These are phyloP conservation scores for Oropetium thomaeum DNA, from an alignment of 176 grass and related monocot genomes.

Conservation along the genomic window DNA sequence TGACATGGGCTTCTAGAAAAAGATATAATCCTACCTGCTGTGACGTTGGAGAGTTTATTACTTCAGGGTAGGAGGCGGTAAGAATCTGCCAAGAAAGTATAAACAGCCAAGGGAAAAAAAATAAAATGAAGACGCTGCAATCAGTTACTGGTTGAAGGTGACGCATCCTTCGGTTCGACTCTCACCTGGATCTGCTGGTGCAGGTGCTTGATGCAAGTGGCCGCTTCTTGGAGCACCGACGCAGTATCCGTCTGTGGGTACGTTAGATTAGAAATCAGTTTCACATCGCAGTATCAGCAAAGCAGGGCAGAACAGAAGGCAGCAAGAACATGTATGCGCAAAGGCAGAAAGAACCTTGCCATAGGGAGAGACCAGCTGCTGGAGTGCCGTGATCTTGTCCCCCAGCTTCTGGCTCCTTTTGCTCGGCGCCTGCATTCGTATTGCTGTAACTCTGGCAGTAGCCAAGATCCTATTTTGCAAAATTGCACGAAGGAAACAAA, in stretches of 20 bases:
- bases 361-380: constrained; percentile 78
- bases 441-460: background rate
- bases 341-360: constrained; percentile 46
- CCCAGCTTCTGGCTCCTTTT: constrained; percentile 74
- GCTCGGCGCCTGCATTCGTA: constrained; percentile 34
- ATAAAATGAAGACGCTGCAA: background rate
- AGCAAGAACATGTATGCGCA: background rate
- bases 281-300: background rate
- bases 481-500: background rate
- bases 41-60: constrained; percentile 7
- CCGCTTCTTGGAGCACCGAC: constrained; percentile 71
- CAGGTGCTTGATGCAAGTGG: constrained; percentile 55
- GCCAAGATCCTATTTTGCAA: background rate
- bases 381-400: constrained; percentile 69
- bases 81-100: constrained; percentile 31
- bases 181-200: constrained; percentile 65
- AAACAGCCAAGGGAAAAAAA: background rate
- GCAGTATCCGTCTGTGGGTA: constrained; percentile 62
- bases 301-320: background rate
- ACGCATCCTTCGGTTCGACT: background rate
- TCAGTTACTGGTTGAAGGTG: background rate
- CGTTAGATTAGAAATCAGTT: background rate
- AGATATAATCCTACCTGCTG: constrained; percentile 36
- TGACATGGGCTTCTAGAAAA: background rate
- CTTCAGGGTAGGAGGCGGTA: constrained; percentile 21